Base-by-base conservation (phyloP, 2,329 filamentous ascomycete genomes). In the Metarhizium robertsii region DNA sequence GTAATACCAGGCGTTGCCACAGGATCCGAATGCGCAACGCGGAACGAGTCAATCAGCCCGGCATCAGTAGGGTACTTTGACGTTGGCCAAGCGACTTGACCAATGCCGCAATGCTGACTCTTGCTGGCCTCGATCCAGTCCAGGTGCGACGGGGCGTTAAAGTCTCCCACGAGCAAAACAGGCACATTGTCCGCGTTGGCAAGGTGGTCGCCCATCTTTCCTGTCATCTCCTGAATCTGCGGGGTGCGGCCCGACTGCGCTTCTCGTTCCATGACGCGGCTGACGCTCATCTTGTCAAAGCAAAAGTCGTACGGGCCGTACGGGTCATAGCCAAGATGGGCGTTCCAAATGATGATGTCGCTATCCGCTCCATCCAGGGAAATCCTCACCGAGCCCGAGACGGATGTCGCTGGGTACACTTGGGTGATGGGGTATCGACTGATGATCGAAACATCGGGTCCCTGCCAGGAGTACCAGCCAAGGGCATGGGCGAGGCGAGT, bases 281-380 rank as follows among this genome's bases (percentile, higher is more conserved):
- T 65, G 2, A 64, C 57, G 6, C 60, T 61, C 64, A 67, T 68
- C 16, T 65, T 59, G 36, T 67, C 61, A 50, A 68, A 73, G 62
- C 71, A 74, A 51, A 71, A 69, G 50, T 73, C 71, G 56, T 74
- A 74, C 2, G 71, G 71, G 0, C 71, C 71, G 47, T 74, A 74
- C 0, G 71, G 71, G 16, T 62, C 59, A 50, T 67, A 69, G 2
- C 66, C 69, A 13, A 73, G 55, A 52, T 74, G 71, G 47, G 64
- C 63, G 30, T 64, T 66, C 61, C 65, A 72, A 42, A 73, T 58
- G 58, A 68, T 67, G 53, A 72, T 58, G 29, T 52, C 36, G 49
- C 32, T 60, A 10, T 57, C 56, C 1, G 60, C 52, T 3, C 64
- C 65, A 54, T 71, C 69, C 11, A 74, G 62, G n/a, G 63, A 60